Percentiles rank a stretch among this genome's conserved stretches.
These are phyloP conservation scores for Geotrichum fermentans DNA, from an alignment of 1,139 yeast species.

Conservation along the genomic window DNA sequence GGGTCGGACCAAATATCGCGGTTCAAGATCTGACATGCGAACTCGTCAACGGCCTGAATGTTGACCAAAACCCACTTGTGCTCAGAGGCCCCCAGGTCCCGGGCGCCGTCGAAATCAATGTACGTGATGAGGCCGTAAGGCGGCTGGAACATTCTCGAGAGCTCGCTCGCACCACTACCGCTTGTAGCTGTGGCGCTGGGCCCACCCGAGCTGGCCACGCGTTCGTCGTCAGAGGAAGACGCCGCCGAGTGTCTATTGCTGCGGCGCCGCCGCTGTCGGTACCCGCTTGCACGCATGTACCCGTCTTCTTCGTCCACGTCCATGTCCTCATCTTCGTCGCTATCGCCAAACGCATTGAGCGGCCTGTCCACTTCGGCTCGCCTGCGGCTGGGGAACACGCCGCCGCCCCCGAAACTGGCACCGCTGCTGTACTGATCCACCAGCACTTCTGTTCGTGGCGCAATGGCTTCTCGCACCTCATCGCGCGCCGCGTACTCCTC, in stretches of 20 bases:
- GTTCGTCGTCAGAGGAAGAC: too few species aligned
- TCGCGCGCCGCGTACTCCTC: constrained; percentile 43
- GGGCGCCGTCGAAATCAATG: constrained; percentile 68
- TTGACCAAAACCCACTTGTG: constrained; percentile 82
- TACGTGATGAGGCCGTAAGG: constrained; percentile 83
- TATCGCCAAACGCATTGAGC: neutral
- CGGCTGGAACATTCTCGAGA: constrained; percentile 82
- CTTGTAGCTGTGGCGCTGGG: neutral
- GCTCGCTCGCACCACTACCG: constrained; percentile 34
- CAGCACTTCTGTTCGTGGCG: constrained; percentile 75
- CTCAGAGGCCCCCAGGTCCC: constrained; percentile 53
- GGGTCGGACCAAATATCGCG: constrained; percentile 85
- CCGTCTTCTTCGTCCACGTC: constrained; percentile 2
- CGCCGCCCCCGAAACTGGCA: neutral
- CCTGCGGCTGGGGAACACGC: neutral
- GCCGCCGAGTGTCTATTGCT: too few species aligned
- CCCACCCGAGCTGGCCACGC: too few species aligned
- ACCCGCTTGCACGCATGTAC: neutral
- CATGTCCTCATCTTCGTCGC: constrained; percentile 9
- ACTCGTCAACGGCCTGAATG: constrained; percentile 79
- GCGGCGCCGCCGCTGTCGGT: neutral
- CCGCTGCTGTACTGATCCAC: constrained; percentile 42
- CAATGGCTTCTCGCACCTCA: constrained; percentile 67
- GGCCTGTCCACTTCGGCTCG: neutral
- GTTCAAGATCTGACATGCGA: constrained; percentile 81